These are phyloP conservation scores for Arabidopsis lyrata DNA, from an alignment of 441 rosid species.

Conservation along the genomic window DNA sequence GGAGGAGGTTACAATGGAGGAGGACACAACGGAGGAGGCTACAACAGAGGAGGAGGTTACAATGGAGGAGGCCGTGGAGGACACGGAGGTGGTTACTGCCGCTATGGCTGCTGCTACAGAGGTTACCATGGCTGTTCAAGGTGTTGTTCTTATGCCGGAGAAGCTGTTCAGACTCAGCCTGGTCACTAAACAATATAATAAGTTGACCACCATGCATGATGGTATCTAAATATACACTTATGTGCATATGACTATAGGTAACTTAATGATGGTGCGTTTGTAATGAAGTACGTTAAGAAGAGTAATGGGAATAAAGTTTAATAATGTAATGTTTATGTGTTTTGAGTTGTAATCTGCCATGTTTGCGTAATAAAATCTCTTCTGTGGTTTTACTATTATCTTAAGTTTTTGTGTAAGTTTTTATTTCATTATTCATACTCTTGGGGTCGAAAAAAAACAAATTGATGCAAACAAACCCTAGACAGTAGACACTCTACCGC, in stretches of 20 bases:
- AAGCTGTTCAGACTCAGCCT: slow-evolving; percentile 34
- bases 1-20: too few relatives aligned
- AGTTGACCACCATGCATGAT: not conserved
- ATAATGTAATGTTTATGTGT: not conserved
- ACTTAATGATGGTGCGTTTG: slow-evolving; percentile 4
- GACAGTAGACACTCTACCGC: not conserved
- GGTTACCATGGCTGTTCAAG: slow-evolving; percentile 28
- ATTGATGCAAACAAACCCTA: not conserved
- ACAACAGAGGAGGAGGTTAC: slow-evolving; percentile 20
- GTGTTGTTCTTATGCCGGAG: slow-evolving; percentile 46
- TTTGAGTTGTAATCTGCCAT: slow-evolving; percentile 23
- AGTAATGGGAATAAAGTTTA: slow-evolving; percentile 26
- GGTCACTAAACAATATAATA: slow-evolving; percentile 19
- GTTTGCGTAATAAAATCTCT: slow-evolving; percentile 22
- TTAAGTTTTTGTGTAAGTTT: not conserved
- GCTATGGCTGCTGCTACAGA: slow-evolving; percentile 42
- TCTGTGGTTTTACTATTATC: not conserved
- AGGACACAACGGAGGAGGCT: slow-evolving; percentile 9
- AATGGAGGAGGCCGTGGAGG: slow-evolving; percentile 22
- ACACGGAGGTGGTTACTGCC: slow-evolving; percentile 38
- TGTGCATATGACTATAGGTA: slow-evolving; percentile 1
- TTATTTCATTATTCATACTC: not conserved
- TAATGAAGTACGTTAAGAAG: not conserved
- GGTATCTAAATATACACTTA: not conserved
- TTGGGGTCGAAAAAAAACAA: not conserved